Evolutionary conservation across 768 basidiomycete species (phyloP), one percentile per base, ranked within the genome.

Genomic region (Russula foetens): DNA sequence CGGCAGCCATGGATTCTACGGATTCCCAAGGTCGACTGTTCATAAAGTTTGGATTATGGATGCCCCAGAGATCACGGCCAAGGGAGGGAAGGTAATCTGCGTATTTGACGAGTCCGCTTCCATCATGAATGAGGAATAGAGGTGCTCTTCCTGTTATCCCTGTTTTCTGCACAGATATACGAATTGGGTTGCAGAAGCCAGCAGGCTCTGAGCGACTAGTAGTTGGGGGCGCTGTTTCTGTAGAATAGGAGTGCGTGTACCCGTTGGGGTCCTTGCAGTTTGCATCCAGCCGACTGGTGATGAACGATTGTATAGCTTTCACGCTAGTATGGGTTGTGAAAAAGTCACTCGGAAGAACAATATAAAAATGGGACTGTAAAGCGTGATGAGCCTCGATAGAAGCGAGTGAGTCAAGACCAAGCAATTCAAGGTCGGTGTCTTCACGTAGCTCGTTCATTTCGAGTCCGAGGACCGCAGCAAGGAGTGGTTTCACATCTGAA

Each of bases 111-210:
- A 86, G 69, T 0, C 88, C 88, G 63, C 84, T 86, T 6, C 88
- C 88, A 62, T 90, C 88, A 65, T 90, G 87, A 11, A 90, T 75
- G 24, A 90, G 76, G 58, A 87, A 79, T 4, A 90, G 74, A 82
- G 86, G 0, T 70, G 55, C 3, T 51, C 60, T 14, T 54, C 69
- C 60, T 2, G 58, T 44, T 1, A 51, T 54, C 24, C 33, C 38
- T 28, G 72, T 64, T 31, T 64, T 67, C 58, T 81, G 84, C 43
- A 84, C 66, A 23, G 68, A 64, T 17, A 75, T 62, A 0, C 76
- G 73, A 7, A 67, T 63, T 4, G 60, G 65, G n/a, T 74, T 71
- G 3, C 73, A 68, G 21, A 58, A 63, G 17, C 24, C 24, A 21
- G 45, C 8, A 2, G 33, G 7, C 24, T 47, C 29, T 38, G 31